Conservation (phyloP, 2,329 filamentous ascomycete species). For the Cladorrhinum sp. region DNA sequence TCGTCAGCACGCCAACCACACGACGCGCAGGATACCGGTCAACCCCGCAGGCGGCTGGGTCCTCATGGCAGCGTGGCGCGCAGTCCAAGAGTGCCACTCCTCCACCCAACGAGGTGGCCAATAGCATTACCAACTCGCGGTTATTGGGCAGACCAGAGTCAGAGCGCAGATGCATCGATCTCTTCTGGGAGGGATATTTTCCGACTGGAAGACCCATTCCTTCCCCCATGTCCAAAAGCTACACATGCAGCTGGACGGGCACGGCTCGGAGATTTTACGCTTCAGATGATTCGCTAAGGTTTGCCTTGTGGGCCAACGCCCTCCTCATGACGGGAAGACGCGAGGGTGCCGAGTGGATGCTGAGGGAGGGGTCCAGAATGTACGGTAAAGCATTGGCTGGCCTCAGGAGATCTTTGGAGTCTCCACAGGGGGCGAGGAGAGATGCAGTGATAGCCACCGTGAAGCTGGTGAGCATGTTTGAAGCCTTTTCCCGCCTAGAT, state of each 20-base stretch:
- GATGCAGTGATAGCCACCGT: slow-evolving; percentile 14
- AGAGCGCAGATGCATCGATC: slow-evolving; percentile 16
- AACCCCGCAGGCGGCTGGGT: not conserved
- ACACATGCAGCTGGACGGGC: slow-evolving; percentile 19
- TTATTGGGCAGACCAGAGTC: slow-evolving; percentile 7
- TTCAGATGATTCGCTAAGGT: slow-evolving; percentile 12
- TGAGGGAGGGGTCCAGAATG: not conserved
- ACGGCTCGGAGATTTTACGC: slow-evolving; percentile 9
- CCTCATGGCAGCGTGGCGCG: not conserved
- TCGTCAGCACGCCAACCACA: slow-evolving; percentile 14
- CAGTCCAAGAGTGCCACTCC: not conserved
- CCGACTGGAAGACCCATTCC: slow-evolving; percentile 16
- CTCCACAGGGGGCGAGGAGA: not conserved
- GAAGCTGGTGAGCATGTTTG: slow-evolving; percentile 20
- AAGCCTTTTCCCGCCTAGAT: slow-evolving; percentile 2
- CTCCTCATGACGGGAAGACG: slow-evolving; percentile 10
- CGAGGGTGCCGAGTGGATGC: slow-evolving; percentile 11
- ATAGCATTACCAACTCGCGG: not conserved
- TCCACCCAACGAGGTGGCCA: not conserved
- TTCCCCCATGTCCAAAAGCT: slow-evolving; percentile 2
- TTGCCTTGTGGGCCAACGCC: slow-evolving; percentile 20
- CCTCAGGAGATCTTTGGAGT: slow-evolving; percentile 10
- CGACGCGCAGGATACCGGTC: slow-evolving; percentile 9
- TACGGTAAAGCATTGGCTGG: slow-evolving; percentile 13
- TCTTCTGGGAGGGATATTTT: slow-evolving; percentile 23